Base-by-base conservation (phyloP, 257 asterid genomes). In the Lycium barbarum region DNA sequence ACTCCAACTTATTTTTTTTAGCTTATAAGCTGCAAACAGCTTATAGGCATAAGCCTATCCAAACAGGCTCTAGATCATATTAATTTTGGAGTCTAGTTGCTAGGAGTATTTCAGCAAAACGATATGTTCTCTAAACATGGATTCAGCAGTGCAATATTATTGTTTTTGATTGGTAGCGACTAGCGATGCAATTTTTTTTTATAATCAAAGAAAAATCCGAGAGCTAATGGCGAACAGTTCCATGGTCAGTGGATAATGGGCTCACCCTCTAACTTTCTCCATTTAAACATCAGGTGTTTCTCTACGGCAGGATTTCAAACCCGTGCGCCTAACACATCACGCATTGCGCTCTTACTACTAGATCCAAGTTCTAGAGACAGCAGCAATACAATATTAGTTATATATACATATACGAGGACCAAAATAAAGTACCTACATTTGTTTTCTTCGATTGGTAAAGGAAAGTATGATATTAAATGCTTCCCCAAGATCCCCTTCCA, bases 41-140 rank as follows among this genome's bases (percentile, higher is more conserved):
- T n/a, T n/a, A n/a, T n/a, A n/a, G n/a, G n/a, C n/a, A n/a, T n/a
- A n/a, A n/a, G n/a, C n/a, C n/a, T n/a, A n/a, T n/a, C n/a, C n/a
- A n/a, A n/a, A n/a, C n/a, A n/a, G n/a, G n/a, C n/a, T n/a, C n/a
- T n/a, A n/a, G n/a, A 47, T 73, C 57, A 22, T 72, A 72, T n/a
- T n/a, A 51, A 72, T 45, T 43, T 73, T 45, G 54, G 59, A 72
- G 80, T 72, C 58, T 72, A 72, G n/a, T 45, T n/a, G 57, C 38
- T 45, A 45, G 38, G 45, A 72, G 59, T 20, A 11, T 11, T 73
- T 47, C n/a, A 6, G 35, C 59, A 47, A 47, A 73, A 47, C 40
- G 45, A 11, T 26, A 47, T 47, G 2, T 2, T 47, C 11, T 12
- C 12, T 13, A 14, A 68, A 51, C 40, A 20, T 47, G 40, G 59